Base-by-base conservation (phyloP, 768 basidiomycete species). In the Roridomyces roridus region DNA sequence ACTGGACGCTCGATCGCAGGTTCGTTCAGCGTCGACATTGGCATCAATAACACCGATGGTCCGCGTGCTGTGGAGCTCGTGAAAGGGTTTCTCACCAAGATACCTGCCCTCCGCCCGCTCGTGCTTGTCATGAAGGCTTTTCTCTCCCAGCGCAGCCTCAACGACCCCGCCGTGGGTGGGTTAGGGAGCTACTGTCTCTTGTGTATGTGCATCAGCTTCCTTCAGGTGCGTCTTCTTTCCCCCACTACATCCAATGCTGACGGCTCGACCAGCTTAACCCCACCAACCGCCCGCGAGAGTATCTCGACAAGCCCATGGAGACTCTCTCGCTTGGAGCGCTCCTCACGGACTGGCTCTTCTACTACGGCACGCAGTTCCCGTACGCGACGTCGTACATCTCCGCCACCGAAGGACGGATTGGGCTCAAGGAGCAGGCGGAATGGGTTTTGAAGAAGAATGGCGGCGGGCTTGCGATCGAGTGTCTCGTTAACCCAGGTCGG, bases 181-280 rank as follows among this genome's bases (percentile, higher is more conserved):
- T 63, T 91, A 20, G 84, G 88, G 26, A 87, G 86, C 70, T 91
- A 91, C 69, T 79, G 81, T 11, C 73, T 86, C 37, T 82, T 84
- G 24, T 84, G 82, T 63, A 73, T 91, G 67, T 83, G 82, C 35
- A 81, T 89, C 58, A 83, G 78, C 58, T 90, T 91, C 64, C 76
- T 92, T 11, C 86, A 91, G 76, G 88, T 88, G 29, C 21, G 77
- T 62, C 17, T 23, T 15, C 17, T n/a, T 50, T 51, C 50, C 40
- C n/a, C 25, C 14, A n/a, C n/a, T n/a, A n/a, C n/a, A 28, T 24
- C 29, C 23, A 46, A 21, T 20, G 11, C 49, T 31, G 20, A 24
- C 42, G 34, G 20, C 11, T 6, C 31, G 21, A 21, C 6, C 60
- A 88, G 87, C 73, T 84, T 12, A 88, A 90, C 67, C 88, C 89